Percentiles rank a stretch among this genome's conserved stretches.
Evolutionary conservation across 2,329 filamentous ascomycete species (phyloP).

Genomic region (Paraconiothyrium sp.): DNA sequence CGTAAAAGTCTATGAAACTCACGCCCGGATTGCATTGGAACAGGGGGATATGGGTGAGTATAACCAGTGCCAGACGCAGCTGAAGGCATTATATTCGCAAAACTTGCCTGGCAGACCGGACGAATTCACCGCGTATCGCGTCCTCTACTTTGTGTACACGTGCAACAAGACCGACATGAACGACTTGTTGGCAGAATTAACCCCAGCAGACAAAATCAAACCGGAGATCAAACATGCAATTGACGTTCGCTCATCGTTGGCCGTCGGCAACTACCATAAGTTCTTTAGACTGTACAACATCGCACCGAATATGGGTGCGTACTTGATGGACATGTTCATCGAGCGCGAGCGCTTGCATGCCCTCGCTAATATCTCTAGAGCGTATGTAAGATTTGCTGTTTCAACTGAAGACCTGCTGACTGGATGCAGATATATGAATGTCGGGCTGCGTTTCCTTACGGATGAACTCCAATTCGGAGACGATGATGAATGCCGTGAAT

Average conservation of each 20-base stretch:
- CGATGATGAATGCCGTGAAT: slow-evolving; percentile 88
- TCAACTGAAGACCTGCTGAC: slow-evolving; percentile 59
- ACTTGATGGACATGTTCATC: slow-evolving; percentile 99
- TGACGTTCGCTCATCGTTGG: slow-evolving; percentile 87
- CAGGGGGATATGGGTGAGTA: slow-evolving; percentile 99
- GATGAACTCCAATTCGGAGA: slow-evolving; percentile 97
- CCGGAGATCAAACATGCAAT: slow-evolving; percentile 86
- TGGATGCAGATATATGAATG: slow-evolving; percentile 80
- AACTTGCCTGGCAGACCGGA: slow-evolving; percentile 87
- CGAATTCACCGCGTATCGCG: slow-evolving; percentile 99
- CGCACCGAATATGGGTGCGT: slow-evolving; percentile 95
- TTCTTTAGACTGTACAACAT: slow-evolving; percentile 97
- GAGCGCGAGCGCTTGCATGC: slow-evolving; percentile 90
- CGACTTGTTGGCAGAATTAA: slow-evolving; percentile 98
- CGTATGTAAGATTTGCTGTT: slow-evolving; percentile 68
- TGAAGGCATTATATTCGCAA: slow-evolving; percentile 88
- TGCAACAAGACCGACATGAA: slow-evolving; percentile 98
- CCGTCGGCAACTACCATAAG: slow-evolving; percentile 94
- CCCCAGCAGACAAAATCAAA: slow-evolving; percentile 92
- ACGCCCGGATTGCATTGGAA: slow-evolving; percentile 95
- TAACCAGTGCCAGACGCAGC: slow-evolving; percentile 99
- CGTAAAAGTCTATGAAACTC: slow-evolving; percentile 94
- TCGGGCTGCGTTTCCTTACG: slow-evolving; percentile 89
- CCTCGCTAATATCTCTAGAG: slow-evolving; percentile 90
- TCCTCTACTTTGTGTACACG: slow-evolving; percentile 99